These are phyloP conservation scores for Rhynchospora pubera DNA, from an alignment of 176 grass and related monocot species.

Conservation along the genomic window DNA sequence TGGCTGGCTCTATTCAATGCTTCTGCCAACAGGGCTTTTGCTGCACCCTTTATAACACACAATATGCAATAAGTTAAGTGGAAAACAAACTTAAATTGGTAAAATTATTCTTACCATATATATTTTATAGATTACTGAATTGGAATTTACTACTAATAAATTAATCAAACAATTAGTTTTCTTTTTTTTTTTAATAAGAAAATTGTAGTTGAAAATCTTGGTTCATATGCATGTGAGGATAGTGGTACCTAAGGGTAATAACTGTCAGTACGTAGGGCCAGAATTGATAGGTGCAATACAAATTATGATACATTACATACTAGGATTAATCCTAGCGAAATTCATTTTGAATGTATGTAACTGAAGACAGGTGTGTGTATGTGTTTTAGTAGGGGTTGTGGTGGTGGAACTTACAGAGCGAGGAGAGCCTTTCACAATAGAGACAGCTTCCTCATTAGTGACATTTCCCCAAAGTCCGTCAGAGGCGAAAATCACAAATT, in stretches of 20 bases:
- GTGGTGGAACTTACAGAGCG: constrained; percentile 36
- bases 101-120: neutral
- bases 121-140: neutral
- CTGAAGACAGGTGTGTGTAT: too few species aligned
- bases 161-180: neutral
- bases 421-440: constrained; percentile 28
- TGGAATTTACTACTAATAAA: neutral
- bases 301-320: neutral
- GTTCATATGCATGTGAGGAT: neutral
- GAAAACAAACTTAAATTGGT: neutral
- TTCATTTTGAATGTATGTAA: too few species aligned
- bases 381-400: too few species aligned
- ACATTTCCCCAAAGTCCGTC: constrained; percentile 53
- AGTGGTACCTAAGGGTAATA: neutral
- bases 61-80: constrained; percentile 7
- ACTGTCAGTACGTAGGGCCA: neutral
- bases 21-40: constrained; percentile 29
- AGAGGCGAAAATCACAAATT: constrained; percentile 55
- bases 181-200: neutral
- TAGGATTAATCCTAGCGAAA: too few species aligned
- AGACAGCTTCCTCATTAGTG: constrained; percentile 36
- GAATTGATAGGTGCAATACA: neutral
- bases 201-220: neutral
- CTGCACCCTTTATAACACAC: constrained; percentile 30
- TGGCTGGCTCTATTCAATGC: constrained; percentile 25